Evolutionary conservation across 202 grass and related monocot genomes (phyloP).

Genomic region (Zizania palustris): DNA sequence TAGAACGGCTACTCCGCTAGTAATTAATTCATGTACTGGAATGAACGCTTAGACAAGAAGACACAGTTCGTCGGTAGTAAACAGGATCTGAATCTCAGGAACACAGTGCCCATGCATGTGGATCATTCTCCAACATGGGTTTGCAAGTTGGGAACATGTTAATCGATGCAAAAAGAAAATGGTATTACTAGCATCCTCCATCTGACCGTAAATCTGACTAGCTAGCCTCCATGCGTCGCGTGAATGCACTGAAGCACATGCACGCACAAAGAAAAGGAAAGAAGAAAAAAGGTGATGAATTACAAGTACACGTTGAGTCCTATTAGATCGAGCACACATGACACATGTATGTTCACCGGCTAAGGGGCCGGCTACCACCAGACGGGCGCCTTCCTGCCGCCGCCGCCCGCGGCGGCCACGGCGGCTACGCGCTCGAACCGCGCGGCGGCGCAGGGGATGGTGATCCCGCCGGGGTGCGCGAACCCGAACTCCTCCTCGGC

Average conservation of each 20-base stretch:
- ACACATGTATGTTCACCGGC: constrained; percentile 39
- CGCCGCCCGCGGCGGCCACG: constrained; percentile 48
- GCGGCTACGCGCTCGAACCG: constrained; percentile 73
- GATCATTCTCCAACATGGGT: background rate
- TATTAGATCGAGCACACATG: constrained; percentile 23
- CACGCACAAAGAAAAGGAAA: constrained; percentile 16
- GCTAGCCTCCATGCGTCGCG: constrained; percentile 13
- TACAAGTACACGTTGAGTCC: constrained; percentile 12
- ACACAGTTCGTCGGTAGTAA: background rate
- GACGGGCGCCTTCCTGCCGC: constrained; percentile 39
- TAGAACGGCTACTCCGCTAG: background rate
- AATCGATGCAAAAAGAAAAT: background rate
- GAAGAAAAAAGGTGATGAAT: background rate
- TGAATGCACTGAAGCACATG: background rate
- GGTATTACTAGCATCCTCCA: background rate
- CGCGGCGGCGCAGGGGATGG: constrained; percentile 78
- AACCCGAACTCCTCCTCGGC: constrained; percentile 94
- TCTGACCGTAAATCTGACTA: constrained; percentile 28
- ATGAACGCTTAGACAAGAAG: background rate
- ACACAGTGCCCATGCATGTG: no score
- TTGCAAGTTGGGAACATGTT: constrained; percentile 31
- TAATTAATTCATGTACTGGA: background rate
- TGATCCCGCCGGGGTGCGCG: constrained; percentile 87
- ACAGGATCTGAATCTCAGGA: constrained; percentile 22
- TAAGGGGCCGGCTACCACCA: constrained; percentile 43